These are phyloP conservation scores for Glebionis coronaria DNA, from an alignment of 129 eudicot genomes.

Conservation along the genomic window DNA sequence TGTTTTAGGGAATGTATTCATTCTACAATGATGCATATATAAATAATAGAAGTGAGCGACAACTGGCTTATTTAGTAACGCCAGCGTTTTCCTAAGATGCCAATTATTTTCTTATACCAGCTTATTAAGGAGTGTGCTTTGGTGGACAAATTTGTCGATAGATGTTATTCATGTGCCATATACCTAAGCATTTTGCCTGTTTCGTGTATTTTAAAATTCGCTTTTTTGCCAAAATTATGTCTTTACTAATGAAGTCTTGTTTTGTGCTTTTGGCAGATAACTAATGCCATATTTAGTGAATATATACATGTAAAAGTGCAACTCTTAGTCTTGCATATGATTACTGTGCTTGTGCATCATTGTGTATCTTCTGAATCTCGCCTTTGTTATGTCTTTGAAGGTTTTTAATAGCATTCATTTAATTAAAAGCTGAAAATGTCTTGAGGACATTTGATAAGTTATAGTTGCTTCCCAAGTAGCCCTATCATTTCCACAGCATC, in stretches of 20 bases:
- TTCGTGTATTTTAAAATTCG: no score
- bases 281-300: background rate
- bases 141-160: no score
- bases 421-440: background rate
- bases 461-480: background rate
- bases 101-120: no score
- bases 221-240: no score
- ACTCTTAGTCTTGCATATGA: background rate
- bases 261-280: background rate
- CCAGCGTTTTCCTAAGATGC: no score
- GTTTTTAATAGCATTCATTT: background rate
- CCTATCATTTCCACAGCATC: background rate
- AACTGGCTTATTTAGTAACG: no score
- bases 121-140: no score
- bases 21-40: no score
- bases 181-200: no score
- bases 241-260: background rate
- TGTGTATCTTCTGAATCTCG: background rate
- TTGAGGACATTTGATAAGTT: background rate
- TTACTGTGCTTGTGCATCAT: background rate
- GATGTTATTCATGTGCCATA: no score
- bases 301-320: background rate
- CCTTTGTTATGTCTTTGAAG: background rate
- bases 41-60: no score
- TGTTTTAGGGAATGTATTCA: no score